Evolutionary conservation across 2,329 filamentous ascomycete species (phyloP).

Genomic region (Lecanicillium sp.): DNA sequence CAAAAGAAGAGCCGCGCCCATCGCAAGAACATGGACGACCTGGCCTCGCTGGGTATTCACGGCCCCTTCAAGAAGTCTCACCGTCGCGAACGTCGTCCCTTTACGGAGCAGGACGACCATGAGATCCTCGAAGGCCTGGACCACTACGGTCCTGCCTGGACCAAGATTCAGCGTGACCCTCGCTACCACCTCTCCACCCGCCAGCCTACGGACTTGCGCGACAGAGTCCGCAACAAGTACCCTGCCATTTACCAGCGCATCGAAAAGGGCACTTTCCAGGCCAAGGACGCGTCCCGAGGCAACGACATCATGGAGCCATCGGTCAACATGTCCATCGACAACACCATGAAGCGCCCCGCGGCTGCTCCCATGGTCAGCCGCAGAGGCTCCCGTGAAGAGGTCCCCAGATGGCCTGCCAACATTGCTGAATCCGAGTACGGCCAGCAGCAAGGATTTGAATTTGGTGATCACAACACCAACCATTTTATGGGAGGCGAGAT

Average conservation of each 20-base stretch:
- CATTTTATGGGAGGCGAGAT: conserved; percentile 48
- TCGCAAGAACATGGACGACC: conserved; percentile 50
- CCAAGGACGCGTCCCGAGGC: conserved; percentile 34
- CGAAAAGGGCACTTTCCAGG: conserved; percentile 47
- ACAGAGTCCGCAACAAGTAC: conserved; percentile 59
- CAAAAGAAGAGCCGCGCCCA: conserved; percentile 48
- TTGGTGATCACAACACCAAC: conserved; percentile 34
- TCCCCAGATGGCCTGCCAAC: conserved; percentile 37
- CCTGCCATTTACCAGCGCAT: conserved; percentile 51
- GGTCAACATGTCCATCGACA: conserved; percentile 43
- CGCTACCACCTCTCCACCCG: conserved; percentile 51
- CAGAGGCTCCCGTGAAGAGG: conserved; percentile 41
- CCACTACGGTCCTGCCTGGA: conserved; percentile 58
- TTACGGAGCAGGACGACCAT: conserved; percentile 56
- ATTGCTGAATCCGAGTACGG: conserved; percentile 26
- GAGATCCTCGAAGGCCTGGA: conserved; percentile 57
- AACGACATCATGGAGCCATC: conserved; percentile 46
- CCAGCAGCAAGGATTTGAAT: conserved; percentile 34
- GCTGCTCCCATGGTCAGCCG: conserved; percentile 34
- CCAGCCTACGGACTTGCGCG: conserved; percentile 57
- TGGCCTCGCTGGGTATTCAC: conserved; percentile 53
- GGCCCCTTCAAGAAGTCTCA: conserved; percentile 57
- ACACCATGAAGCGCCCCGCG: conserved; percentile 35
- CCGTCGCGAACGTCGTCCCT: conserved; percentile 53
- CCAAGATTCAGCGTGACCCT: conserved; percentile 56